These are phyloP conservation scores for Pseudoperonospora humuli DNA, from an alignment of 352 stramenopile species.

Conservation along the genomic window DNA sequence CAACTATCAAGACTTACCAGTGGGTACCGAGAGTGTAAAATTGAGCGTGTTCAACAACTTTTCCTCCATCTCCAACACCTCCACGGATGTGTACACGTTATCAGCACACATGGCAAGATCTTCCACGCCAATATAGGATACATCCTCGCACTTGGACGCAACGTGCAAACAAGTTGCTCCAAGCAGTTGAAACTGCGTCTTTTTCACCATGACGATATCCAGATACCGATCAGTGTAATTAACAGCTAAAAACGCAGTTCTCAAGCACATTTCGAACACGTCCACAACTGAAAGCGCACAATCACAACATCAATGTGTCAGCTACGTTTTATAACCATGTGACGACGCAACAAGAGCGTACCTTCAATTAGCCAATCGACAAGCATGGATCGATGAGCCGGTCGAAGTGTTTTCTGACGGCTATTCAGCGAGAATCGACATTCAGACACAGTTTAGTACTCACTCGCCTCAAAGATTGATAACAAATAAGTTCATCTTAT, in stretches of 20 bases:
- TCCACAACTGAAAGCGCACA: slow-evolving; percentile 64
- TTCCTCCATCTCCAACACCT: slow-evolving; percentile 89
- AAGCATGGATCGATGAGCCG: slow-evolving; percentile 85
- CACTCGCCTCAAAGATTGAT: background rate
- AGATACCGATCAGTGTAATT: slow-evolving; percentile 88
- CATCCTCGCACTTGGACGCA: slow-evolving; percentile 88
- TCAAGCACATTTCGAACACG: slow-evolving; percentile 89
- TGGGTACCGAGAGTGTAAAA: slow-evolving; percentile 86
- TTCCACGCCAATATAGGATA: slow-evolving; percentile 89
- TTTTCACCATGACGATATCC: slow-evolving; percentile 86
- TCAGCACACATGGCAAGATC: slow-evolving; percentile 88
- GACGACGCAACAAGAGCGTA: slow-evolving; percentile 14
- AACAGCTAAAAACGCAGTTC: slow-evolving; percentile 85
- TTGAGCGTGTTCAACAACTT: slow-evolving; percentile 89
- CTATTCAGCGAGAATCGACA: slow-evolving; percentile 19
- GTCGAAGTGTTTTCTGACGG: slow-evolving; percentile 73
- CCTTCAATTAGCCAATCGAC: slow-evolving; percentile 90
- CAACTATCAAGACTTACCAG: slow-evolving; percentile 32
- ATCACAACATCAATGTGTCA: background rate
- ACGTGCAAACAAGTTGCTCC: slow-evolving; percentile 87
- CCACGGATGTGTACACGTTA: slow-evolving; percentile 84
- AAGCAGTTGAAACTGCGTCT: slow-evolving; percentile 85
- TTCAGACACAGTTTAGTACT: slow-evolving; percentile 2
- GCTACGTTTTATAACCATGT: background rate
- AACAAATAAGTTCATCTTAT: background rate